Base-by-base conservation (phyloP, 169 alveolate species). In the Eimeria zaria region DNA sequence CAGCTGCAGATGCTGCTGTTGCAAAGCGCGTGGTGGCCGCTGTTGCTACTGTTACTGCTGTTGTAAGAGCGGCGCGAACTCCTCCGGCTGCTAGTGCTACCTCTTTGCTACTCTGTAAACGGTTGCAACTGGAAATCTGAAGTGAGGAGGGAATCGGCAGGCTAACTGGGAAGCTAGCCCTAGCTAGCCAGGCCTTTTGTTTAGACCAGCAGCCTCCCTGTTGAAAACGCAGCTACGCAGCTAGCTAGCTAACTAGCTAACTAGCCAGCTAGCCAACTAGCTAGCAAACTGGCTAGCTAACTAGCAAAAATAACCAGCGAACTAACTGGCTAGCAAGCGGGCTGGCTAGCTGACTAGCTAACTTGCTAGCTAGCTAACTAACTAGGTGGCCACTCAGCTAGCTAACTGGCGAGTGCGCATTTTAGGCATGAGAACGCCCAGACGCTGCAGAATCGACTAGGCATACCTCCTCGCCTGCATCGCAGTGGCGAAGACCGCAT, bases 401-500 rank as follows among this genome's bases (percentile, higher is more conserved):
- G 51, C 83, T 18, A 73, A 2, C 83, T 18, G 16, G 83, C 55
- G n/a, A n/a, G n/a, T n/a, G n/a, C n/a, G n/a, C n/a, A n/a, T n/a
- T n/a, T n/a, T n/a, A n/a, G n/a, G n/a, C n/a, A n/a, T n/a, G n/a
- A n/a, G n/a, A n/a, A n/a, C n/a, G n/a, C n/a, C n/a, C n/a, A n/a
- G n/a, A n/a, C 33, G 69, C 30, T n/a, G 51, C 51, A 0, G 14
- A 1, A 11, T 24, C 81, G 14, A n/a, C 27, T 83, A 84, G 36
- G 16, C 30, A 41, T 58, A 16, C 14, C 55, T 24, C 91, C 53
- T 16, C 33, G 91, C 91, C 91, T 84, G 91, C 7, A 84, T 14
- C 36, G 60, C 91, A 27, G 91, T 84, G 36, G 91, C 91, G 33
- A 84, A 84, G 36, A 84, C 91, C 62, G 91, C 73, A 55, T 55